phyloP scores from a whole-genome alignment of 164 flowering plant species.

The Magnolia sinica region DNA sequence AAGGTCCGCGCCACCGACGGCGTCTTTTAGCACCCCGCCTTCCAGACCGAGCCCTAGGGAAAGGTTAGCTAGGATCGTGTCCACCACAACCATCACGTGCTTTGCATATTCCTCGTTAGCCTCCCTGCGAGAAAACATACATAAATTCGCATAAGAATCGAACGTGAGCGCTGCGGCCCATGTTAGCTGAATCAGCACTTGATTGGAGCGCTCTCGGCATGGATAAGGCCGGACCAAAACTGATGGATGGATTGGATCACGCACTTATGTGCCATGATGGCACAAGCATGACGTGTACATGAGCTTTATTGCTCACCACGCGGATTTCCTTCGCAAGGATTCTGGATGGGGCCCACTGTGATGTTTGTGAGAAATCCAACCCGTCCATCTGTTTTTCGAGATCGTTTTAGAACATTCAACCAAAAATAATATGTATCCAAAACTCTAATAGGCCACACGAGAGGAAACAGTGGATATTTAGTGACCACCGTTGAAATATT shows the following conservation, averaged over 20 bases:
- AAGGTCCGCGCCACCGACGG: conserved; percentile 32
- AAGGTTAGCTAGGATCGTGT: conserved; percentile 35
- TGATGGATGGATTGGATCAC: not conserved
- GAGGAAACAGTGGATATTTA: no score
- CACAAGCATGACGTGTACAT: not conserved
- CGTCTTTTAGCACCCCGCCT: conserved; percentile 22
- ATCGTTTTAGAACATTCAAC: no score
- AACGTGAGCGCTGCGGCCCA: not conserved
- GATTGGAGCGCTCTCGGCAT: not conserved
- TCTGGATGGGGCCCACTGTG: no score
- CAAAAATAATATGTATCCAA: no score
- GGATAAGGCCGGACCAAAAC: not conserved
- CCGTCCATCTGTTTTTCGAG: no score
- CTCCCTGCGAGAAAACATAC: conserved; percentile 29
- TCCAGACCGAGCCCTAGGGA: conserved; percentile 44
- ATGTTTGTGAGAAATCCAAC: no score
- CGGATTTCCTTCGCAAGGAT: no score
- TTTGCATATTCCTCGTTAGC: conserved; percentile 52
- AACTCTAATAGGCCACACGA: no score
- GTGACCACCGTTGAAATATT: no score
- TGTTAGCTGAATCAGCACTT: not conserved
- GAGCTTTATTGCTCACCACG: not conserved
- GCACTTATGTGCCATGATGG: no score
- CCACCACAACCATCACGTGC: conserved; percentile 35
- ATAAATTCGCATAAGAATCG: not conserved